Conservation (phyloP, 163 green algal genomes). For the Prototheca stagnorum region DNA sequence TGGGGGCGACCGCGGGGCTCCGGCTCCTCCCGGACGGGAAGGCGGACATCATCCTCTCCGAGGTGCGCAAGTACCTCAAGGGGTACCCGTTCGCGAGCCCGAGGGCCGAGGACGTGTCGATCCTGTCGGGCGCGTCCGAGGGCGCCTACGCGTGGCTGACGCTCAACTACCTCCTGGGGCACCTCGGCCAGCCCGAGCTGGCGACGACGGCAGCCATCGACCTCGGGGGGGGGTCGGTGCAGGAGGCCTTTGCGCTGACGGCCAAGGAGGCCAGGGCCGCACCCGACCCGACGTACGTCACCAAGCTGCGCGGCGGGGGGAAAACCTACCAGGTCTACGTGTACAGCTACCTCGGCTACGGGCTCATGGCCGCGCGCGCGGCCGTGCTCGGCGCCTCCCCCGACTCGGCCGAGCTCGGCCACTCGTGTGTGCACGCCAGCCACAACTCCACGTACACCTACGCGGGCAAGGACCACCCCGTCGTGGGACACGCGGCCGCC, state of each 20-base stretch:
- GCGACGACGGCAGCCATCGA: conserved; percentile 83
- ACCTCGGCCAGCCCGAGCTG: conserved; percentile 33
- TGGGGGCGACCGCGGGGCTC: conserved; percentile 89
- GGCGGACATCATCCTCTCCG: conserved; percentile 67
- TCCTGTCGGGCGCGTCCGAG: conserved; percentile 88
- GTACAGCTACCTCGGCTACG: conserved; percentile 87
- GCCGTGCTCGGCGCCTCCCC: conserved; percentile 46
- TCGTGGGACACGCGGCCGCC: conserved; percentile 4
- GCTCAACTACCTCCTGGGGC: conserved; percentile 91
- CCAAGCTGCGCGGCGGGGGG: conserved; percentile 44
- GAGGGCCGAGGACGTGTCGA: conserved; percentile 40
- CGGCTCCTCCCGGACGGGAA: conserved; percentile 71
- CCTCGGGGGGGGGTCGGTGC: conserved; percentile 82
- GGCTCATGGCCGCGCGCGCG: conserved; percentile 80
- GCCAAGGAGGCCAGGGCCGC: conserved; percentile 31
- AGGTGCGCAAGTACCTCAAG: conserved; percentile 25
- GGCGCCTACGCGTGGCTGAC: conserved; percentile 94
- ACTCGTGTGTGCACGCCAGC: conserved; percentile 48
- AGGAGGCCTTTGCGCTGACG: conserved; percentile 75
- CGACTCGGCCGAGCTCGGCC: conserved; percentile 16
- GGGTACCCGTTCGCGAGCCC: conserved; percentile 49
- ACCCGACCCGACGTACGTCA: conserved; percentile 53
- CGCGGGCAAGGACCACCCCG: conserved; percentile 32
- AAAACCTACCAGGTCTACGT: conserved; percentile 83
- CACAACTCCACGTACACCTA: conserved; percentile 37